Evolutionary conservation across 2,329 filamentous ascomycete species (phyloP), one percentile per base, ranked within the genome.

Genomic region (Pseudonectria foliicola): DNA sequence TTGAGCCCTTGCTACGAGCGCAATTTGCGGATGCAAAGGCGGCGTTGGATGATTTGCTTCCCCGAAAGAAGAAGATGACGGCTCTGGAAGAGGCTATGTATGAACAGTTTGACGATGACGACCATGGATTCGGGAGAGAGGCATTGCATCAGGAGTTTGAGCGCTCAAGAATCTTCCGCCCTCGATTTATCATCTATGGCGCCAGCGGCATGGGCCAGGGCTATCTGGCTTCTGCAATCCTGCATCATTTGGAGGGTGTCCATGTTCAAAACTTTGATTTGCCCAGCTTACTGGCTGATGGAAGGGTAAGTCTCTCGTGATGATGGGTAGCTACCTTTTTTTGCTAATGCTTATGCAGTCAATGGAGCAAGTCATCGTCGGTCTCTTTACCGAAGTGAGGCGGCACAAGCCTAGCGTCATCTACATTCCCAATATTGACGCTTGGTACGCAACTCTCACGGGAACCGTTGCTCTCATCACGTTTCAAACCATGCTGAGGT

Each of bases 241-340:
- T 96, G 44, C 87, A 94, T 58, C 81, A 94, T 54, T 82, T 98
- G 35, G 92, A 98, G 61, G 87, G 89, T 16, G 73, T 96, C 3
- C 88, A 96, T 62, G 85, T 98, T 3, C 89, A 96, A 57, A 88
- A 84, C 35, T 94, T 98, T 58, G 93, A 95, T 59, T 72, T 98
- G 38, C 80, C 89, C 1, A 92, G 84, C 12, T 70, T 98, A 37
- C 71, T 94, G 39, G 86, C 83, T 38, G 92, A 98, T 55, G 80
- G 84, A 43, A 77, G 86, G 48, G 80, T 80, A 67, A 64, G 74
- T 63, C 14, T 41, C 10, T 18, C n/a, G 4, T 10, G 24, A 18
- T 12, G 4, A 13, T 34, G n/a, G 21, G 3, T 23, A 15, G 10
- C 10, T 24, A 13, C 15, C 27, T 27, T 25, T n/a, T n/a, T 24